Conservation (phyloP, 768 basidiomycete species). For the Auriscalpium microsporum region DNA sequence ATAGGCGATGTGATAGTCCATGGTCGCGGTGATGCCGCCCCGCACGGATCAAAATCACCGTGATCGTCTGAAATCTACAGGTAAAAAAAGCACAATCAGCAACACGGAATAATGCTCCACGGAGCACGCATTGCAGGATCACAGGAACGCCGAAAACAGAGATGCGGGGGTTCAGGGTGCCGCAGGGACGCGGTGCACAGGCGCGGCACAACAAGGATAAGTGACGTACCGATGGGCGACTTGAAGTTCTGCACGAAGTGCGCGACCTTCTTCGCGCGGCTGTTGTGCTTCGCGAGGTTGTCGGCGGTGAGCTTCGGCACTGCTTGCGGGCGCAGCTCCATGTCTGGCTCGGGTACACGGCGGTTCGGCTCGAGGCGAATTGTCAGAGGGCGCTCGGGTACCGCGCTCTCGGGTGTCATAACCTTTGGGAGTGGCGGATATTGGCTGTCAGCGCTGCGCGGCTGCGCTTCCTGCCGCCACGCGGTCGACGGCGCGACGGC, state of each 20-base stretch:
- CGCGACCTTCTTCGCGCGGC: slow-evolving; percentile 1
- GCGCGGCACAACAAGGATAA: no score
- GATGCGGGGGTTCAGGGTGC: no score
- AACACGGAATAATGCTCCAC: no score
- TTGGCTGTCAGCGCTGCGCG: neutral
- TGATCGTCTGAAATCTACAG: neutral
- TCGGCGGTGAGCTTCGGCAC: neutral
- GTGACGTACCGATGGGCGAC: slow-evolving; percentile 7
- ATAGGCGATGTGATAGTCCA: no score
- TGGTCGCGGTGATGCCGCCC: no score
- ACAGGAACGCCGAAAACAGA: no score
- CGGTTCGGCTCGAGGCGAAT: slow-evolving; percentile 12
- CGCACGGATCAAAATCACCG: neutral
- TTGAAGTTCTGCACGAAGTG: neutral
- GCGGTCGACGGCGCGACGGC: neutral
- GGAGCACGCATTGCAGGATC: no score
- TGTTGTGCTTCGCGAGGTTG: neutral
- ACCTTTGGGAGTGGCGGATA: neutral
- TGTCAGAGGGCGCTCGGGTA: neutral
- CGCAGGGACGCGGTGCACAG: no score
- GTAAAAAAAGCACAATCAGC: no score
- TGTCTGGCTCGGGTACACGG: neutral
- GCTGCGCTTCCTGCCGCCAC: neutral
- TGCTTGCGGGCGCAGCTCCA: neutral
- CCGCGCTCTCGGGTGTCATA: neutral